Conservation (phyloP, 2,329 filamentous ascomycete genomes). For the Fusarium lyarnte region DNA sequence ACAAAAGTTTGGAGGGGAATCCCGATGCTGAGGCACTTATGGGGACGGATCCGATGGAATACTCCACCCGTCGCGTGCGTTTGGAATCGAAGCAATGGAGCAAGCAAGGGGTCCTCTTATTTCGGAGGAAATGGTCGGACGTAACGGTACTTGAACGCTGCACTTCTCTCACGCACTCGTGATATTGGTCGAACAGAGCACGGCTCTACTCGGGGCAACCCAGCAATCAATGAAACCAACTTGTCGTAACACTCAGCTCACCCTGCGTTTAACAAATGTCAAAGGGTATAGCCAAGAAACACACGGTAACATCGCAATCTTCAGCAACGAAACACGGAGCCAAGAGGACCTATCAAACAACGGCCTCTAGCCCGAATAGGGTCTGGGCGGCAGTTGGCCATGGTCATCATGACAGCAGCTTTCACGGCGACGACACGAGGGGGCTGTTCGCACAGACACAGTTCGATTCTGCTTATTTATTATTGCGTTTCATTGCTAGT, state of each 20-base stretch:
- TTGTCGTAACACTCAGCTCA: slow-evolving; percentile 2
- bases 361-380: slow-evolving; percentile 32
- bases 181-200: slow-evolving; percentile 3
- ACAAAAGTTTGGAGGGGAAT: slow-evolving; percentile 8
- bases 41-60: slow-evolving; percentile 27
- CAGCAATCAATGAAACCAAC: neutral
- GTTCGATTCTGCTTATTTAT: neutral
- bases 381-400: slow-evolving; percentile 15
- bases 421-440: neutral
- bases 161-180: neutral
- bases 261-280: neutral
- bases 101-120: slow-evolving; percentile 20
- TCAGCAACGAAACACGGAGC: slow-evolving; percentile 11
- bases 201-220: slow-evolving; percentile 3
- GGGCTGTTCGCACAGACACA: slow-evolving; percentile 23
- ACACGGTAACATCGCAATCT: slow-evolving; percentile 28
- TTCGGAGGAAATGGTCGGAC: neutral
- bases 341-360: slow-evolving; percentile 26
- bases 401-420: slow-evolving; percentile 30
- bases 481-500: slow-evolving; percentile 8
- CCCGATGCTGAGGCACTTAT: slow-evolving; percentile 36
- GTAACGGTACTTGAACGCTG: slow-evolving; percentile 2
- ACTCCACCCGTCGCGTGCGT: slow-evolving; percentile 40
- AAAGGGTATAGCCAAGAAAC: neutral
- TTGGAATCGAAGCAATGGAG: neutral